Base-by-base conservation (phyloP, 2,329 filamentous ascomycete genomes). In the Monilinia aucupariae region DNA sequence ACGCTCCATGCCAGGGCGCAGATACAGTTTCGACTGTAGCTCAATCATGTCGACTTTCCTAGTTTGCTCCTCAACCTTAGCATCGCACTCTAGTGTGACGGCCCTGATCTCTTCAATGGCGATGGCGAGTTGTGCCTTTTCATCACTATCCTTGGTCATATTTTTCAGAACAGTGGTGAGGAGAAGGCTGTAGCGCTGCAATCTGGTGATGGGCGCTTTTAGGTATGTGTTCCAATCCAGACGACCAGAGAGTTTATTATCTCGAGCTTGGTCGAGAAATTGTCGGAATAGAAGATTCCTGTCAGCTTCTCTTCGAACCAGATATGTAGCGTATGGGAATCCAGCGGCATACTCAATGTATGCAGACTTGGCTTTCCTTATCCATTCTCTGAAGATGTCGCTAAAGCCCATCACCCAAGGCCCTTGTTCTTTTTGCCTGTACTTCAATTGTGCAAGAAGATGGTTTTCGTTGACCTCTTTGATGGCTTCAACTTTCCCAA, bases 351-450 rank as follows among this genome's bases (percentile, higher is more conserved):
- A 99, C 64, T 96, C 92, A 65, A 97, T 86, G 74, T 97, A 99
- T 13, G 91, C 88, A 2, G 83, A 80, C 75, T 88, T 91, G 39
- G 94, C 94, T 75, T 97, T 97, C 67, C 94, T 85, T 66, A 97
- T 96, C 94, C 94, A 99, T 77, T 99, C 94, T 64, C 94, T 83
- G 80, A 99, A 97, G 56, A 99, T 91, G 72, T 97, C 94, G 73
- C 92, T 97, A 76, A 97, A 97, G 3, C 94, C 94, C 15, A 85
- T 81, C 64, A 99, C 88, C 86, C 92, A 99, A 0, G 94, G 94
- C 0, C 94, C 94, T 77, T 99, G 93, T 74, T 97, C 94, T 71
- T 94, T 90, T 75, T 99, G 94, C 32, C 94, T 86, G 74, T 97
- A 99, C 73, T 97, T 97, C 70, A 99, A 83, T 75, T 97, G 93